Evolutionary conservation across 805 yeast species (phyloP).

Genomic region (Lipomyces yamadae): DNA sequence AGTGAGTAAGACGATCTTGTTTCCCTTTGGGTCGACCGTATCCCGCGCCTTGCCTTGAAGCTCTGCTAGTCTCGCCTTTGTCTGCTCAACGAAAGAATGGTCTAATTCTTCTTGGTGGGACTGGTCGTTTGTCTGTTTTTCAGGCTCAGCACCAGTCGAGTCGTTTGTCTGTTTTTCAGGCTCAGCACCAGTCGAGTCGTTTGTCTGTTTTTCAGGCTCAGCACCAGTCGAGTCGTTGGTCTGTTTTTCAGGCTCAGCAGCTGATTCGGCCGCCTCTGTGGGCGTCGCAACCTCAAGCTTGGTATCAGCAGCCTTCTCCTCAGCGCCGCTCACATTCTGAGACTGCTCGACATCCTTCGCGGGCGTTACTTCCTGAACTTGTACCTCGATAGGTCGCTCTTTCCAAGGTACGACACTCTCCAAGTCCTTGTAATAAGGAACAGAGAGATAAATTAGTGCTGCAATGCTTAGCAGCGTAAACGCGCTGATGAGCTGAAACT

Average conservation of each 20-base stretch:
- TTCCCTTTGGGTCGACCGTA: conserved; percentile 28
- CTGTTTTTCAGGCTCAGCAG: not conserved
- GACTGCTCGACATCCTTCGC: not conserved
- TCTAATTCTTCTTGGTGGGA: not conserved
- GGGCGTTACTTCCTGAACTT: not conserved
- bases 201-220: too few relatives aligned
- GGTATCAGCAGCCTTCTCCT: not conserved
- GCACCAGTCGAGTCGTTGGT: not conserved
- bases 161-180: not conserved
- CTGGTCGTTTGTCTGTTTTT: not conserved
- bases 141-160: not conserved
- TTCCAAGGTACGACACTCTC: not conserved
- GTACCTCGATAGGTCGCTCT: not conserved
- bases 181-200: not conserved
- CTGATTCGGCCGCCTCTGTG: not conserved
- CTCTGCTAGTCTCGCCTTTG: not conserved
- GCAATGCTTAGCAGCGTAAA: not conserved
- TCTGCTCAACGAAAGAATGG: not conserved
- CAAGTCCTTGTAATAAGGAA: not conserved
- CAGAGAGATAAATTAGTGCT: not conserved
- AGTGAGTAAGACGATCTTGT: conserved; percentile 37
- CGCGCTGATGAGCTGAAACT: not conserved
- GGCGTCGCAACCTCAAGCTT: not conserved
- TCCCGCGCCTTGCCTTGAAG: conserved; percentile 17
- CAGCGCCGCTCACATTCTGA: not conserved